Evolutionary conservation across 768 basidiomycete species (phyloP), one percentile per base, ranked within the genome.

Genomic region (Lactarius trivialis): DNA sequence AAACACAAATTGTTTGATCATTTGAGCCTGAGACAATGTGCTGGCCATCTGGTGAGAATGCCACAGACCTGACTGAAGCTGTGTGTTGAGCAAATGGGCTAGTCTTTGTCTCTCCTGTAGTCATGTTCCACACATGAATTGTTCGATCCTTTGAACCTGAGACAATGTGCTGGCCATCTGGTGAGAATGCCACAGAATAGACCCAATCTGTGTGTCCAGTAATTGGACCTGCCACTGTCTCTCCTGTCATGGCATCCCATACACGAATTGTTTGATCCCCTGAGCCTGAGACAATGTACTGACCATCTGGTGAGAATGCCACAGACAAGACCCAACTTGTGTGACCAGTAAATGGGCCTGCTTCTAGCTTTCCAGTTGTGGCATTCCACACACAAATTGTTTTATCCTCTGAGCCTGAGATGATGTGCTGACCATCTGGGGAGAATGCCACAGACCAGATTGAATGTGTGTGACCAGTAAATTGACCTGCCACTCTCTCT

Each of bases 281-380:
- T 15, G 41, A 26, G 28, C 61, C 65, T 36, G 39, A 65, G 19
- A 33, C 65, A 56, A 56, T 56, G 19, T 36, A 34, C 17, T 37
- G 19, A 19, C 39, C 39, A 41, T 41, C 39, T 9, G 39, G 39
- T 8, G 39, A 41, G 39, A 41, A 41, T 41, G 19, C 39, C 39
- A 41, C 39, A 41, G 39, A 41, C 19, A 0, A 9, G 39, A 41
- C 39, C 19, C 0, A n/a, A 8, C 0, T 3, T 1, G 39, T 41
- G 39, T 41, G 39, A 8, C 19, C 39, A n/a, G 39, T 41, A n/a
- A 41, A n/a, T 3, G 19, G 39, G 8, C 39, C 19, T 3, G 8
- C 39, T 19, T 8, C 39, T n/a, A 7, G 8, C 39, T 41, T 19
- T 41, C 39, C 39, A 8, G 19, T 41, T 5, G 1, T 41, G 19